Conservation (phyloP, 2,329 filamentous ascomycete genomes). For the Gnomoniopsis sp. region DNA sequence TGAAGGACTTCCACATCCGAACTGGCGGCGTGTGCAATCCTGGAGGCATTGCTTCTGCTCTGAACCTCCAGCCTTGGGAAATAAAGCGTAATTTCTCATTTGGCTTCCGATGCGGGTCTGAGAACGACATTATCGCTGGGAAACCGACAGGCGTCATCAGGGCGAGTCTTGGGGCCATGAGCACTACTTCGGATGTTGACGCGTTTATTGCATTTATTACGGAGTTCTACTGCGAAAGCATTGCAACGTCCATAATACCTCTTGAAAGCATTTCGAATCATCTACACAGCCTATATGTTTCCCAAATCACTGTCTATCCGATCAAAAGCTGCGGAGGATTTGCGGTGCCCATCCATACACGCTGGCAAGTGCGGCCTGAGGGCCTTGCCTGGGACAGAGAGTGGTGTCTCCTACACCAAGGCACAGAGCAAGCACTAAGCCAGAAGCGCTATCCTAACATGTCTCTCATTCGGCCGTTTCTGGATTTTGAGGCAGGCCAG, state of each 20-base stretch:
- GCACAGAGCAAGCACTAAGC: slow-evolving; percentile 77
- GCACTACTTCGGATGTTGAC: slow-evolving; percentile 69
- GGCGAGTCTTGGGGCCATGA: slow-evolving; percentile 88
- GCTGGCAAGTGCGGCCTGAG: slow-evolving; percentile 77
- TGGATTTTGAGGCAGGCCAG: slow-evolving; percentile 67
- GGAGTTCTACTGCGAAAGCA: slow-evolving; percentile 57
- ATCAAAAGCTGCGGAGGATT: slow-evolving; percentile 93
- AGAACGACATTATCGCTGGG: slow-evolving; percentile 76
- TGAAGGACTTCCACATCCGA: slow-evolving; percentile 78
- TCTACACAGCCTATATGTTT: slow-evolving; percentile 45
- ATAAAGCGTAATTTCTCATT: slow-evolving; percentile 80
- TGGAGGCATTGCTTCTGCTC: slow-evolving; percentile 71
- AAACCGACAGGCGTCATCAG: slow-evolving; percentile 87
- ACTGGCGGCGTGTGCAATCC: slow-evolving; percentile 92
- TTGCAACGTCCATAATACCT: neutral
- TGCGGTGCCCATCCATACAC: slow-evolving; percentile 55
- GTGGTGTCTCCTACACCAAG: slow-evolving; percentile 90
- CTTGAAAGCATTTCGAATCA: neutral
- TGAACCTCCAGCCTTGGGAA: slow-evolving; percentile 76
- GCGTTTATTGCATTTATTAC: slow-evolving; percentile 67
- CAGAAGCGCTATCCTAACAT: slow-evolving; percentile 88
- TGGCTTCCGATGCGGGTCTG: slow-evolving; percentile 79
- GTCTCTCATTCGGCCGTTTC: slow-evolving; percentile 72
- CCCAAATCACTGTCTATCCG: slow-evolving; percentile 73
- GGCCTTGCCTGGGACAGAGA: slow-evolving; percentile 93